Evolutionary conservation across 331 rosid genomes (phyloP).

Genomic region (Saraca asoca): DNA sequence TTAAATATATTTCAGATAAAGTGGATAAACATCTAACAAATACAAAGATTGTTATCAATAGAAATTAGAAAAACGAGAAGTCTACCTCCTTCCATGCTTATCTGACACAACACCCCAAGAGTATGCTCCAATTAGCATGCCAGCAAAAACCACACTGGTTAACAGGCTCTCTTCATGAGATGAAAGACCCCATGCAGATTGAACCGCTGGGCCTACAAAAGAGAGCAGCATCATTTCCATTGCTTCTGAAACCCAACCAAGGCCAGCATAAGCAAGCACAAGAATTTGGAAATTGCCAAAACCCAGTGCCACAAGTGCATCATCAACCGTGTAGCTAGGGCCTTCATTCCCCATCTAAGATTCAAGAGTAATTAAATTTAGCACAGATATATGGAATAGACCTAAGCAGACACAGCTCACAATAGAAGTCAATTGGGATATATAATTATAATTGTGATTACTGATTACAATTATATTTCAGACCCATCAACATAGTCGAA

Average conservation of each 20-base stretch:
- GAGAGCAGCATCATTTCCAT: conserved; percentile 99
- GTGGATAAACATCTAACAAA: neutral
- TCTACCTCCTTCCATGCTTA: conserved; percentile 76
- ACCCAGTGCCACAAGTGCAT: conserved; percentile 75
- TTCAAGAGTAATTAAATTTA: conserved; percentile 24
- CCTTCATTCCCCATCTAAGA: conserved; percentile 54
- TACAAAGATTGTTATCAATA: neutral
- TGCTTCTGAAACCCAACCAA: conserved; percentile 95
- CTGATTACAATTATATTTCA: neutral
- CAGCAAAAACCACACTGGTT: conserved; percentile 80
- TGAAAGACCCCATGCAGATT: conserved; percentile 78
- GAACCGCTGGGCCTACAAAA: conserved; percentile 92
- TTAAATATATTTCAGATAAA: conserved; percentile 12
- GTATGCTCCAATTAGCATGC: conserved; percentile 87
- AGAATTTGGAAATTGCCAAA: conserved; percentile 85
- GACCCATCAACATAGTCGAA: neutral
- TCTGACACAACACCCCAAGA: conserved; percentile 93
- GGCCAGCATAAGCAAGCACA: conserved; percentile 85
- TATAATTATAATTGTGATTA: neutral
- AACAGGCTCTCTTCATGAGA: conserved; percentile 71
- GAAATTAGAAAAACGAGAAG: conserved; percentile 1
- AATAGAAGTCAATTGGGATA: neutral
- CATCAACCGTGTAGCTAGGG: conserved; percentile 69
- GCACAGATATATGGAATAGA: neutral
- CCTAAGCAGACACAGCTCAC: conserved; percentile 3